Conservation (phyloP, 805 yeast species). For the Groenewaldozyma salmanticensis region DNA sequence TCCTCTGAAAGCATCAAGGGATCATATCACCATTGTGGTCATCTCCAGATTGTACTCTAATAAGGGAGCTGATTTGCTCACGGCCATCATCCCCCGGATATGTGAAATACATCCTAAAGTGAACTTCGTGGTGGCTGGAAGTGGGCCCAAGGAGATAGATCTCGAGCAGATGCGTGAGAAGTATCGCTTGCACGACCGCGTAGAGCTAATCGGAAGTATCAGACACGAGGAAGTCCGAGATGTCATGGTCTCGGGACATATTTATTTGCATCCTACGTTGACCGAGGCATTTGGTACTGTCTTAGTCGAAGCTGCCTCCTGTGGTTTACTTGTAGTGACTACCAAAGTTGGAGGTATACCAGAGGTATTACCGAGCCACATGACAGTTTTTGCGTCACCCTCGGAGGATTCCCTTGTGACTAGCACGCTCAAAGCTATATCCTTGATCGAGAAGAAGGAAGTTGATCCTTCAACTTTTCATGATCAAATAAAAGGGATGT, state of each 20-base stretch:
- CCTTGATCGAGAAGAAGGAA: constrained; percentile 41
- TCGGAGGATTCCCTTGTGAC: constrained; percentile 73
- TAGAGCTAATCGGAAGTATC: constrained; percentile 74
- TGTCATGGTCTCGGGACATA: constrained; percentile 88
- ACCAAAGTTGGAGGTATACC: constrained; percentile 97
- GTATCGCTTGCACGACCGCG: constrained; percentile 76
- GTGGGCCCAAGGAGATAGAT: constrained; percentile 92
- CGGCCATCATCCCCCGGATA: constrained; percentile 75
- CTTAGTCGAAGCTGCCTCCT: constrained; percentile 92
- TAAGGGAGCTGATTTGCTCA: constrained; percentile 86
- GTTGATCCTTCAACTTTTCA: constrained; percentile 75
- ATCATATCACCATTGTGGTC: constrained; percentile 70
- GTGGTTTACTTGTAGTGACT: constrained; percentile 87
- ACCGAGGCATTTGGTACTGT: constrained; percentile 99
- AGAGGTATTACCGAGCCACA: constrained; percentile 84
- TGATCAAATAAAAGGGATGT: constrained; percentile 66
- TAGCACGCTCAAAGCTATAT: constrained; percentile 64
- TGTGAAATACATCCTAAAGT: constrained; percentile 57
- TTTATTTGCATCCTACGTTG: constrained; percentile 83
- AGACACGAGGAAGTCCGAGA: constrained; percentile 89
- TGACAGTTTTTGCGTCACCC: constrained; percentile 88
- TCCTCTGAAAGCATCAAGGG: constrained; percentile 24
- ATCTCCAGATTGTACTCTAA: constrained; percentile 90
- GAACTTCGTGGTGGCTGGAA: constrained; percentile 84
- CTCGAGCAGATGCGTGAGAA: constrained; percentile 92